Evolutionary conservation across 805 yeast genomes (phyloP), one percentile per base, ranked within the genome.

Genomic region (Spathaspora gorwiae): DNA sequence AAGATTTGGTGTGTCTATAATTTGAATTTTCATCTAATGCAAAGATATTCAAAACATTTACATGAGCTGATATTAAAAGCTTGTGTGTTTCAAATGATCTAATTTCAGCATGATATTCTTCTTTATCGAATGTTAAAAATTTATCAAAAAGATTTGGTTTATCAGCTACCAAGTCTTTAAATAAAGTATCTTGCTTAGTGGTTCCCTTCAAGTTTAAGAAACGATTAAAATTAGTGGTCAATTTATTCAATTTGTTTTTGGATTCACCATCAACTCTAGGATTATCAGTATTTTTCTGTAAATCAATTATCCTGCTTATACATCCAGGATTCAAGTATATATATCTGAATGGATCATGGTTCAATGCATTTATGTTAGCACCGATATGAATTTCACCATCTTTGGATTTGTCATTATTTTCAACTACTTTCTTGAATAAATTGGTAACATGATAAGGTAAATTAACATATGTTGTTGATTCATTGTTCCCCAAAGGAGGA

Each of bases 281-380:
- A 24, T 35, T 37, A 29, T 29, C 32, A 29, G 3, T 6, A 5
- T 11, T 11, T 9, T 29, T 9, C 13, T 45, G 42, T 12, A 55
- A 32, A 14, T 50, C 60, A 9, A 57, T 38, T 12, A 56, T 52
- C 30, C 49, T 51, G 7, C 61, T 61, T 11, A 73, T 47, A 50
- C 83, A 79, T 0, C 85, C 83, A 0, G 84, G 83, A 14, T 74
- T 78, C 44, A 79, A 59, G 52, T 74, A 79, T 15, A 79, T 80
- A 26, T 69, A 63, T 44, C 69, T 68, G 53, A 75, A 79, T 1
- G 79, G 76, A 53, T 80, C 85, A 5, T 80, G 73, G 36, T 61
- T 48, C 43, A 80, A 58, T 0, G 84, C 80, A 47, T 77, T 79
- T 27, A 79, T 68, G 38, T 69, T 69, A 37, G 83, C 80, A 0